These are phyloP conservation scores for Colletotrichum truncatum DNA, from an alignment of 2,329 filamentous ascomycete species.

Conservation along the genomic window DNA sequence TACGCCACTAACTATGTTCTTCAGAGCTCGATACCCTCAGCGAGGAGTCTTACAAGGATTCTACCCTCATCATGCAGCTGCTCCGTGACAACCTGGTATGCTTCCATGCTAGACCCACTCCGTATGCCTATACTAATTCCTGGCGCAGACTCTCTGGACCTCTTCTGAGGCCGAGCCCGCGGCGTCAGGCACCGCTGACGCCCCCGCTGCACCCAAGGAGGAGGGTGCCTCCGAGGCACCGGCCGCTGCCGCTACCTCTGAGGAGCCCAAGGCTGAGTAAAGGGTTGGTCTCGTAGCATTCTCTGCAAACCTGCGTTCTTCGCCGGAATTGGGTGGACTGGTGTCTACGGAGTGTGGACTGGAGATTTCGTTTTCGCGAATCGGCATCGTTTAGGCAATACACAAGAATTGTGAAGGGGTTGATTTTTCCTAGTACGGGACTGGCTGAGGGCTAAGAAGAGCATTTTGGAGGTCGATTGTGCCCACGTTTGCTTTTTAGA, in stretches of 20 bases:
- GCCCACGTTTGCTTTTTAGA: conserved; percentile 62
- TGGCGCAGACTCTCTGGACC: conserved; percentile 91
- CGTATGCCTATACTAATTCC: conserved; percentile 38
- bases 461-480: conserved; percentile 57
- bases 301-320: conserved; percentile 47
- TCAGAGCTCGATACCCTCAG: conserved; percentile 93
- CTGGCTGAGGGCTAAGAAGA: conserved; percentile 51
- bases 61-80: conserved; percentile 98
- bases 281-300: conserved; percentile 31
- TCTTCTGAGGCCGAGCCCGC: conserved; percentile 95
- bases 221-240: conserved; percentile 25
- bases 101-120: not conserved
- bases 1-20: conserved; percentile 34
- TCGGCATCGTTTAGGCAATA: conserved; percentile 59
- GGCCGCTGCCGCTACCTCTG: conserved; percentile 56
- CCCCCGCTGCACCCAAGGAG: conserved; percentile 56
- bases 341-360: conserved; percentile 72
- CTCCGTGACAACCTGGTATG: conserved; percentile 94
- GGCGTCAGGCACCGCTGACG: conserved; percentile 61
- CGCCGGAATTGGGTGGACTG: conserved; percentile 59
- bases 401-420: conserved; percentile 47
- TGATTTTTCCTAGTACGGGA: conserved; percentile 46
- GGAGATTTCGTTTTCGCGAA: conserved; percentile 64
- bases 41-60: conserved; percentile 99
- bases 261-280: conserved; percentile 78